A percentile compares a stretch with the other conserved stretches of the same genome.
Conservation (phyloP, 2,329 filamentous ascomycete genomes). For the Penicillium sp. region DNA sequence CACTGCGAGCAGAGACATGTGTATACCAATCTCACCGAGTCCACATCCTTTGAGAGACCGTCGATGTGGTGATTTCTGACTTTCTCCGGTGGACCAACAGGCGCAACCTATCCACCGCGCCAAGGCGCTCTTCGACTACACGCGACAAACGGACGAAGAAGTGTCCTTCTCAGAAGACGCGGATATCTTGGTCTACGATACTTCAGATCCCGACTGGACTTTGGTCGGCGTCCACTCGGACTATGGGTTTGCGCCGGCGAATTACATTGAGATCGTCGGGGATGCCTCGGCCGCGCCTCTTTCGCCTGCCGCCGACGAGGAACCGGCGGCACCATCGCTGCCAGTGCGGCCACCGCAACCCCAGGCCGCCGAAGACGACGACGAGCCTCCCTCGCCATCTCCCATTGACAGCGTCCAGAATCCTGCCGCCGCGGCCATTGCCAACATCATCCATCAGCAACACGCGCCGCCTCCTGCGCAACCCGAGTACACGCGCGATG, state of each 20-base stretch:
- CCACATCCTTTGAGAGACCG: too few relatives aligned
- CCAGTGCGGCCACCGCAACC: conserved; percentile 25
- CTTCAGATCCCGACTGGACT: conserved; percentile 92
- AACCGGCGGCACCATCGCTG: conserved; percentile 38
- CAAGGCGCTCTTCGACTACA: conserved; percentile 96
- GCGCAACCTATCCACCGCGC: conserved; percentile 63
- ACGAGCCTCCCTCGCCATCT: conserved; percentile 23
- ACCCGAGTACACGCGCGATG: conserved; percentile 22
- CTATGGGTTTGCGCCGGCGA: conserved; percentile 90
- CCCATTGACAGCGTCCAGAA: conserved; percentile 44
- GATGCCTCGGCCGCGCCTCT: conserved; percentile 23
- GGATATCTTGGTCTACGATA: conserved; percentile 77
- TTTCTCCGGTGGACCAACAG: conserved; percentile 36
- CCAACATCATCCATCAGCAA: conserved; percentile 41
- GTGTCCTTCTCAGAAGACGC: conserved; percentile 91
- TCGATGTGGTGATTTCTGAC: not conserved
- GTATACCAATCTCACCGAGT: too few relatives aligned
- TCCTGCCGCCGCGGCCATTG: conserved; percentile 53
- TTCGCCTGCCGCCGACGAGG: conserved; percentile 24
- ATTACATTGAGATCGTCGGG: conserved; percentile 77
- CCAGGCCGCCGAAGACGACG: conserved; percentile 21
- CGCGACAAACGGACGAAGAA: conserved; percentile 94
- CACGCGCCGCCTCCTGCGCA: conserved; percentile 29
- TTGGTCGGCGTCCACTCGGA: conserved; percentile 77
- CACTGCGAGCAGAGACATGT: too few relatives aligned